Base-by-base conservation (phyloP, 768 basidiomycete species). In the Hysterangium stoloniferum region DNA sequence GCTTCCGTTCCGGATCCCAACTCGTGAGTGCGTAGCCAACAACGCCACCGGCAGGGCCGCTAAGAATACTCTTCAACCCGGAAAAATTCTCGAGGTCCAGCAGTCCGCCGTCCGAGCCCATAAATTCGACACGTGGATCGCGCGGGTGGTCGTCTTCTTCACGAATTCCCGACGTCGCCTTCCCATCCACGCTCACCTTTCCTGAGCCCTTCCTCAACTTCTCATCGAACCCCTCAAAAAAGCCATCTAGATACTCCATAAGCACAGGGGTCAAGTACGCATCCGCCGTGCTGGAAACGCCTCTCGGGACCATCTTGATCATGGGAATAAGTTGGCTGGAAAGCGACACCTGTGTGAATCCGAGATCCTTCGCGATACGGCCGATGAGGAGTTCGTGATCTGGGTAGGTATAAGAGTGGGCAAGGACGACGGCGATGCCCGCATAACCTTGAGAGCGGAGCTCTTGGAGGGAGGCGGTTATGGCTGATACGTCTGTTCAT, bases 261-360 rank as follows among this genome's bases (percentile, higher is more conserved):
- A 96, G 67, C 54, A 96, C 86, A 12, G 94, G 94, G 0, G 93
- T 96, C 33, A 97, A 80, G 64, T 97, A 97, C 1, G 94, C 94
- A 58, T 97, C 94, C 0, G 91, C 94, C 0, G 92, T 94, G 0
- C 89, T 86, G 0, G 91, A 95, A 8, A 86, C 82, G 2, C 91
- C 94, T 0, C 94, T 84, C 1, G 92, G 87, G 8, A 96, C 89
- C 76, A 94, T 86, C 68, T 92, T 92, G 72, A 95, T 94, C 87
- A 91, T 91, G 2, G 91, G 87, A 25, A 90, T 75, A n/a, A 94
- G 73, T 54, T 83, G 79, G 2, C 88, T 84, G 0, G 92, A 94
- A 58, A 89, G 80, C 1, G 91, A 94, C 58, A 97, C 79, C 38
- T 96, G 91, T 4, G 74, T 72, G 66, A 97, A 98, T n/a, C 94